These are phyloP conservation scores for Backusella sp. DNA, from an alignment of 192 early-diverging fungal genomes.

Conservation along the genomic window DNA sequence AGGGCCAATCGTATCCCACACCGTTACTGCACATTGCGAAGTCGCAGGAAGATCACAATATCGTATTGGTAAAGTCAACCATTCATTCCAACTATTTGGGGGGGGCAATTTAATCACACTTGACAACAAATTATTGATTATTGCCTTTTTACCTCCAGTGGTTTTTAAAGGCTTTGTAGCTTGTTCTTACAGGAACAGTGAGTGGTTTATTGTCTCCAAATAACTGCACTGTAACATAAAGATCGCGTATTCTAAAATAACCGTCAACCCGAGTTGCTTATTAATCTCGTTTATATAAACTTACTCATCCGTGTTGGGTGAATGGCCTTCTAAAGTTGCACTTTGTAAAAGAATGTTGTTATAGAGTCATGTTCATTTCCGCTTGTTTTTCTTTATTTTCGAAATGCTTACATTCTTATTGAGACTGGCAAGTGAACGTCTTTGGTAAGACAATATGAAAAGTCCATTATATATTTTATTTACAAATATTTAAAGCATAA, in stretches of 20 bases:
- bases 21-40: slow-evolving; percentile 67
- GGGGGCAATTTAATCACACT: background rate
- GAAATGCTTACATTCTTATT: slow-evolving; percentile 56
- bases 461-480: slow-evolving; percentile 47
- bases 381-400: background rate
- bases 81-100: slow-evolving; percentile 87
- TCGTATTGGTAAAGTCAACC: slow-evolving; percentile 86
- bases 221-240: slow-evolving; percentile 65
- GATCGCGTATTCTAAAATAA: slow-evolving; percentile 50
- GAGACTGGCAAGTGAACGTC: slow-evolving; percentile 60
- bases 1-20: slow-evolving; percentile 81
- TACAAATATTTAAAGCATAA: background rate
- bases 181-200: slow-evolving; percentile 62
- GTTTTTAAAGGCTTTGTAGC: slow-evolving; percentile 59
- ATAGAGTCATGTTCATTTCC: background rate
- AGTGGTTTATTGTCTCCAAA: slow-evolving; percentile 69
- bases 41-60: slow-evolving; percentile 80
- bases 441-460: slow-evolving; percentile 67
- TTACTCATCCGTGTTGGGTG: background rate
- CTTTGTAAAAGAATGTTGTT: background rate
- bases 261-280: slow-evolving; percentile 10
- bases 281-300: background rate
- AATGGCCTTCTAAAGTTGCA: slow-evolving; percentile 36
- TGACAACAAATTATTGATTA: background rate
- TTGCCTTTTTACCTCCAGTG: slow-evolving; percentile 52